Evolutionary conservation across 441 rosid genomes (phyloP).

Genomic region (Corymbia calophylla): DNA sequence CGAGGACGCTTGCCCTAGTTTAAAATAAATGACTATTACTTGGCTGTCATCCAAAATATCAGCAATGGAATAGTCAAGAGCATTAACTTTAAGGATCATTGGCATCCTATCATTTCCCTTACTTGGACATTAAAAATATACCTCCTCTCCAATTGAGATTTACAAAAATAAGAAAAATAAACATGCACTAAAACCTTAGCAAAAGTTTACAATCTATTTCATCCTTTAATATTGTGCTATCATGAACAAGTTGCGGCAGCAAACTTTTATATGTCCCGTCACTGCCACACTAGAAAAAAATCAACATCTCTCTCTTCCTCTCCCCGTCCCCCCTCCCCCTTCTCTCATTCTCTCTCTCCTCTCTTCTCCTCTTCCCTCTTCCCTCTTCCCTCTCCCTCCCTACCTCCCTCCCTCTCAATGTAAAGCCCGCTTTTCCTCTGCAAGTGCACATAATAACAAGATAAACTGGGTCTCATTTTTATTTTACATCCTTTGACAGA

Average conservation of each 20-base stretch:
- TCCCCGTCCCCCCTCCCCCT: neutral
- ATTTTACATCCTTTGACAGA: neutral
- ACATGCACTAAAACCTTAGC: neutral
- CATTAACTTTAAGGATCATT: neutral
- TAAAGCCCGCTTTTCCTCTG: neutral
- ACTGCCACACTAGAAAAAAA: neutral
- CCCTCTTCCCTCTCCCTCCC: neutral
- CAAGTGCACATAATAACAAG: neutral
- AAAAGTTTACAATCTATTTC: neutral
- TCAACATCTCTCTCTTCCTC: neutral
- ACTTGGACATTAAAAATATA: neutral
- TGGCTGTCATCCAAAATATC: neutral
- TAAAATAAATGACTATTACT: slow-evolving; percentile 8
- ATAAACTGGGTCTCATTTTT: neutral
- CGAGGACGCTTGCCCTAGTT: slow-evolving; percentile 90
- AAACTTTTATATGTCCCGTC: neutral
- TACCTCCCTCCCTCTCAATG: neutral
- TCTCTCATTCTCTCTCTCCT: neutral
- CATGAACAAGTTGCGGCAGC: neutral
- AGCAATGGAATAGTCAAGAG: neutral
- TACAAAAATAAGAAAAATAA: neutral
- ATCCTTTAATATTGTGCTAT: neutral
- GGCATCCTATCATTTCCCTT: neutral
- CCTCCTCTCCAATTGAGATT: neutral
- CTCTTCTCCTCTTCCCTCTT: neutral